Evolutionary conservation across 805 yeast species (phyloP).

Genomic region (Naumovozyma castellii): DNA sequence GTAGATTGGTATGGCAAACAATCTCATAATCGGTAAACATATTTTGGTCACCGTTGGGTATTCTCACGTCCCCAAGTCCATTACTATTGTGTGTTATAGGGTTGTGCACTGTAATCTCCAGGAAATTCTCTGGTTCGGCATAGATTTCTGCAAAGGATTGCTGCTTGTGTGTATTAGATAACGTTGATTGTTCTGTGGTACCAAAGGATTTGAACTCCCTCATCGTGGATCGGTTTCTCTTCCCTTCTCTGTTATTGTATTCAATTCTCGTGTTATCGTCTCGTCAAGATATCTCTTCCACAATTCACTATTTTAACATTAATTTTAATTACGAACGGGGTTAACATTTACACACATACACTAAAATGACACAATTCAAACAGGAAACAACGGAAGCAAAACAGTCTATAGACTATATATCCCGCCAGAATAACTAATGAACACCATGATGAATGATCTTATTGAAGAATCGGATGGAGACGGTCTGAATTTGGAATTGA

Average conservation of each 20-base stretch:
- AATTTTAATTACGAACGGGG: no score
- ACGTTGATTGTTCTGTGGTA: conserved; percentile 18
- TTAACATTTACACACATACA: no score
- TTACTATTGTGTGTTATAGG: conserved; percentile 25
- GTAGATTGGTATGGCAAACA: conserved; percentile 82
- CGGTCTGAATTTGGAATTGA: neutral
- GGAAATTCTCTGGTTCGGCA: conserved; percentile 89
- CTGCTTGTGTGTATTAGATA: conserved; percentile 26
- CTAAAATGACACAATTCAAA: no score
- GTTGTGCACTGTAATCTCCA: conserved; percentile 72
- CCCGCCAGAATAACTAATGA: no score
- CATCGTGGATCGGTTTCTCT: conserved; percentile 9
- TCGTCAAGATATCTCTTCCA: no score
- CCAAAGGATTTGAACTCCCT: conserved; percentile 24
- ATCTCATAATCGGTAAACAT: conserved; percentile 91
- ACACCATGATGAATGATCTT: neutral
- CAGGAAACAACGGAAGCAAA: no score
- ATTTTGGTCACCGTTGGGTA: neutral
- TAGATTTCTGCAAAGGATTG: conserved; percentile 76
- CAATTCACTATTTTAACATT: no score
- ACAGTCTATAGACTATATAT: no score
- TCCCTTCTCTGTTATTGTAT: neutral
- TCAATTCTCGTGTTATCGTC: no score
- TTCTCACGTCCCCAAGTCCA: conserved; percentile 35
- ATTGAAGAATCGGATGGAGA: neutral